Conservation (phyloP, 2,329 filamentous ascomycete genomes). For the Cadophora malorum region DNA sequence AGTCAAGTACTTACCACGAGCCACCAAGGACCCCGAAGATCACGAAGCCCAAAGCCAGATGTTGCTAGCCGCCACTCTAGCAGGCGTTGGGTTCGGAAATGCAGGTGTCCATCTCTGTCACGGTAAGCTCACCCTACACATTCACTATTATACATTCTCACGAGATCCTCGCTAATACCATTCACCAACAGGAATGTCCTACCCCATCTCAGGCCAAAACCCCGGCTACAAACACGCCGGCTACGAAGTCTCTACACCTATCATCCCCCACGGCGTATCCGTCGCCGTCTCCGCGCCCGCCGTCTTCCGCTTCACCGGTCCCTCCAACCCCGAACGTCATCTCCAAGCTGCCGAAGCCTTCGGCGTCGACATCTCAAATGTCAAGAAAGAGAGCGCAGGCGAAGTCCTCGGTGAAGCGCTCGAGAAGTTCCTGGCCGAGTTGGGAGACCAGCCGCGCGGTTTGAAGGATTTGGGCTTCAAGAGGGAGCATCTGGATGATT, state of each 20-base stretch:
- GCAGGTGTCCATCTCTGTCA: constrained; percentile 91
- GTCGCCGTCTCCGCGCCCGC: constrained; percentile 93
- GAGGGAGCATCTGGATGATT: constrained; percentile 73
- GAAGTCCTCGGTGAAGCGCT: constrained; percentile 87
- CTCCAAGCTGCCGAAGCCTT: constrained; percentile 88
- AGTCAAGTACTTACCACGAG: constrained; percentile 89
- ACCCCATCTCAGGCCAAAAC: constrained; percentile 96
- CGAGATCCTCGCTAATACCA: neutral
- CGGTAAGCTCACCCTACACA: constrained; percentile 45
- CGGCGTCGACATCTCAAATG: constrained; percentile 85
- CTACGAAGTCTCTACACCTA: constrained; percentile 76
- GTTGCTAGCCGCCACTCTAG: constrained; percentile 91
- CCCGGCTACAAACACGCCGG: constrained; percentile 86
- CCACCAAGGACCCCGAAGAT: constrained; percentile 87
- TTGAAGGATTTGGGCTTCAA: constrained; percentile 84
- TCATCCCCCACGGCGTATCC: constrained; percentile 95
- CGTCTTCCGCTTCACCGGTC: constrained; percentile 90
- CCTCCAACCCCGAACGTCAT: constrained; percentile 92
- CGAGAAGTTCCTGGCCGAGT: constrained; percentile 75
- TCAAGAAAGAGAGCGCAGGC: constrained; percentile 88
- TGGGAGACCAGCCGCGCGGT: constrained; percentile 91
- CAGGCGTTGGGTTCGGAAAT: constrained; percentile 96
- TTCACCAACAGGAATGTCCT: constrained; percentile 77
- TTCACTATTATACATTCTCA: neutral
- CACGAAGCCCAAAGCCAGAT: constrained; percentile 93